Conservation (phyloP, 306 rosid species). For the Trichosanthes cucumerina region DNA sequence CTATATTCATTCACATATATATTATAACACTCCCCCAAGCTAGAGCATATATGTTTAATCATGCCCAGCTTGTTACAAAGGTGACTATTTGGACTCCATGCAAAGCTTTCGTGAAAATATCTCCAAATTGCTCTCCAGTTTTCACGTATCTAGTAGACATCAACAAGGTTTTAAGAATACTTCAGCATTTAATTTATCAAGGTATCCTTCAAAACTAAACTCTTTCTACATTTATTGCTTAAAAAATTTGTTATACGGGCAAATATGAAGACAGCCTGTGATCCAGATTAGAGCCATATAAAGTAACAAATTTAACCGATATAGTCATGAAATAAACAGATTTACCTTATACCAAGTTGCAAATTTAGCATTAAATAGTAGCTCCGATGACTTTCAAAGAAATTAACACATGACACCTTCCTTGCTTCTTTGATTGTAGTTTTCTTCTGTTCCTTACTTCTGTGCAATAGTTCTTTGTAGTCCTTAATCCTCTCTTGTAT, state of each 20-base stretch:
- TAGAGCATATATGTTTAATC: too few species aligned
- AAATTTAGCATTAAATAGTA: slow-evolving; percentile 42
- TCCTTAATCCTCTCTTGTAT: slow-evolving; percentile 49
- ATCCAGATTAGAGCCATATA: neutral
- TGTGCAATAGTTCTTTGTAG: slow-evolving; percentile 25
- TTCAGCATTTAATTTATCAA: neutral
- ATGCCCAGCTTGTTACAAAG: too few species aligned
- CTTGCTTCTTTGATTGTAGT: slow-evolving; percentile 28
- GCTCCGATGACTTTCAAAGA: slow-evolving; percentile 21
- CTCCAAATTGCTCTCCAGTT: too few species aligned
- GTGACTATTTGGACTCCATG: too few species aligned
- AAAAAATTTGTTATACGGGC: neutral
- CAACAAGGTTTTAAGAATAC: too few species aligned
- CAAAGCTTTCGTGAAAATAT: too few species aligned
- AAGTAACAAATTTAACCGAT: neutral
- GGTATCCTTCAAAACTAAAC: neutral
- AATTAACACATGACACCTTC: slow-evolving; percentile 37
- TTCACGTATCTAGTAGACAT: too few species aligned
- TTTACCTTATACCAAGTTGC: slow-evolving; percentile 58
- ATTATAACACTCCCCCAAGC: too few species aligned
- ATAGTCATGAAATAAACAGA: slow-evolving; percentile 2
- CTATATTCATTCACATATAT: too few species aligned
- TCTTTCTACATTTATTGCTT: neutral
- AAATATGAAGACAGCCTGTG: neutral
- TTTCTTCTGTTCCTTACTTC: slow-evolving; percentile 36